Evolutionary conservation across 441 rosid species (phyloP), one percentile per base, ranked within the genome.

Genomic region (Erodium trifolium): DNA sequence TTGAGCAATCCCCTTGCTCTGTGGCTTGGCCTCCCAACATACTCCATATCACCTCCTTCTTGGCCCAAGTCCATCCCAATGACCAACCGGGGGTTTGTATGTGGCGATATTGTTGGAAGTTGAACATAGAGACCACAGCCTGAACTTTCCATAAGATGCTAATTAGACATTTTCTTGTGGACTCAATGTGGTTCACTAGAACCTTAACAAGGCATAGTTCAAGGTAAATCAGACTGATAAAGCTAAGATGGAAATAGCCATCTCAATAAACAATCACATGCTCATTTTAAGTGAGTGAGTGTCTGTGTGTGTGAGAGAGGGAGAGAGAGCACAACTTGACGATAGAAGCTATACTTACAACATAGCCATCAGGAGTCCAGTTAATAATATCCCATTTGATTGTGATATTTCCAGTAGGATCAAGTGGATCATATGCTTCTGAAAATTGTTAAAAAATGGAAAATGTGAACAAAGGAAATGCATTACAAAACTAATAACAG

Each of bases 371-470:
- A 9, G 83, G 0, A 2, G 92, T 89, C 96, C 96, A 92, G 34
- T 88, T 80, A 87, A 88, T 85, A 69, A 89, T 65, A 73, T 92
- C 97, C 97, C 97, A 92, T 83, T 79, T 92, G 47, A 92, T 75
- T 13, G 96, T 92, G 31, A 89, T 72, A 79, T 92, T 89, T 41
- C 96, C 94, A 69, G 70, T 88, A 3, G 97, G 97, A 81, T 91
- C 97, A 76, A 91, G 65, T 5, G 97, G 89, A 79, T 92, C 97
- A 78, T 85, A 92, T 1, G 96, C 94, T 76, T 83, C 94, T 88
- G 17, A 12, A 49, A 49, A 34, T 34, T 34, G 37, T 34, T 34
- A 34, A 34, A 34, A 49, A 12, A 49, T 49, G 57, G 16, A 13
- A 12, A 49, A 2, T 49, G 16, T 11, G 0, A 49, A 49, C 57